Conservation (phyloP, 306 rosid species). For the Lagenaria siceraria region DNA sequence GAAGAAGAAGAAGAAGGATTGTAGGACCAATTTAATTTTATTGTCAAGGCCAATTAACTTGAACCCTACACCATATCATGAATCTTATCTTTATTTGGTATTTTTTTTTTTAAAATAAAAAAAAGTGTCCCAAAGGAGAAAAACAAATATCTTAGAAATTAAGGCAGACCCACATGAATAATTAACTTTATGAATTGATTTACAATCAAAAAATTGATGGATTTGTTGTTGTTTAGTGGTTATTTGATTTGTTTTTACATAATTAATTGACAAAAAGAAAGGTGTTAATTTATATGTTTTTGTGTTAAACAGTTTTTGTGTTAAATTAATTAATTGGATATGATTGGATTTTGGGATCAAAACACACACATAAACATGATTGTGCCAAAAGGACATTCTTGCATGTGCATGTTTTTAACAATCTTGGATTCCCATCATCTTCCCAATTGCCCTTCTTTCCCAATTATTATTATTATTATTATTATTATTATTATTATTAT, state of each 20-base stretch:
- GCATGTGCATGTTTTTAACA: conserved; percentile 1
- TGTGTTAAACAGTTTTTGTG: too few species aligned
- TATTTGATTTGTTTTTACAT: not conserved
- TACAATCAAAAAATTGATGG: not conserved
- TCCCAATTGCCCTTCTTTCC: not conserved
- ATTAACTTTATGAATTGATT: not conserved
- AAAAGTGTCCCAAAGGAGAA: not conserved
- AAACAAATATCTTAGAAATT: conserved; percentile 4
- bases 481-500: too few species aligned
- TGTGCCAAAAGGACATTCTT: conserved; percentile 6
- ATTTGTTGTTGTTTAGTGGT: conserved; percentile 4
- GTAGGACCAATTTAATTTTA: not conserved
- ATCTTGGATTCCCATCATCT: not conserved
- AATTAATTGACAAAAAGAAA: not conserved
- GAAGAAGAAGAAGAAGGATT: not conserved
- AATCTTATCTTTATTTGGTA: not conserved
- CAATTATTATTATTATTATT: too few species aligned
- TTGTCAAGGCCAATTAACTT: not conserved
- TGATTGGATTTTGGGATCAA: conserved; percentile 10
- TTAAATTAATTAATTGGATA: conserved; percentile 6
- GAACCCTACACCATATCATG: conserved; percentile 8
- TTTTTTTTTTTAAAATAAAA: not conserved
- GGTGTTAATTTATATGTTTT: not conserved
- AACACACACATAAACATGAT: conserved; percentile 4
- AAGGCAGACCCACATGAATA: conserved; percentile 7